These are phyloP conservation scores for Cadophora gregata DNA, from an alignment of 2,329 filamentous ascomycete genomes.

Conservation along the genomic window DNA sequence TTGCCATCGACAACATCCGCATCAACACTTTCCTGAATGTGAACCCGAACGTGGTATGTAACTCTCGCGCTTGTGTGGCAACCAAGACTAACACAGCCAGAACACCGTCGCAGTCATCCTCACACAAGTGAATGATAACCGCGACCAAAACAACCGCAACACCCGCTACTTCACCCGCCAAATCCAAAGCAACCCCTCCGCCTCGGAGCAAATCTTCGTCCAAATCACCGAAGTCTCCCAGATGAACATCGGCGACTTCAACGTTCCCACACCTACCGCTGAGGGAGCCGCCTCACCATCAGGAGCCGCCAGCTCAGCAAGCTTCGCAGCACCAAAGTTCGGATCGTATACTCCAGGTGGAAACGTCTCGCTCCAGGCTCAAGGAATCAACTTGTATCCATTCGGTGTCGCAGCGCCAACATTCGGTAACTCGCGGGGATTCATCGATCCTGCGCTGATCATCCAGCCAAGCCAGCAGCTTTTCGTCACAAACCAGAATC, in stretches of 20 bases:
- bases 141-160: slow-evolving; percentile 31
- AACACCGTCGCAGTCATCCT: slow-evolving; percentile 42
- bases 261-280: background rate
- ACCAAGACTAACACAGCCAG: slow-evolving; percentile 30
- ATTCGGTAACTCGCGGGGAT: slow-evolving; percentile 27
- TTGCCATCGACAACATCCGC: slow-evolving; percentile 41
- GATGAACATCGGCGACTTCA: slow-evolving; percentile 24
- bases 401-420: slow-evolving; percentile 26
- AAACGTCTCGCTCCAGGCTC: slow-evolving; percentile 16
- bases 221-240: slow-evolving; percentile 20
- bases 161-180: slow-evolving; percentile 39
- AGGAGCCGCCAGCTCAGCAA: background rate
- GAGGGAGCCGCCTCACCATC: background rate
- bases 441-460: slow-evolving; percentile 31
- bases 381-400: slow-evolving; percentile 34
- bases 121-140: slow-evolving; percentile 38
- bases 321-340: slow-evolving; percentile 20
- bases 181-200: slow-evolving; percentile 35
- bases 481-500: slow-evolving; percentile 28
- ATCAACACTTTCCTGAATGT: slow-evolving; percentile 40
- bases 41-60: slow-evolving; percentile 39
- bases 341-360: slow-evolving; percentile 26
- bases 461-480: slow-evolving; percentile 35
- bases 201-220: slow-evolving; percentile 27
- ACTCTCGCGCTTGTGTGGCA: background rate